Percentiles rank a stretch among this genome's conserved stretches.
These are phyloP conservation scores for Noccaea bulbosa DNA, from an alignment of 345 rosid species.

Conservation along the genomic window DNA sequence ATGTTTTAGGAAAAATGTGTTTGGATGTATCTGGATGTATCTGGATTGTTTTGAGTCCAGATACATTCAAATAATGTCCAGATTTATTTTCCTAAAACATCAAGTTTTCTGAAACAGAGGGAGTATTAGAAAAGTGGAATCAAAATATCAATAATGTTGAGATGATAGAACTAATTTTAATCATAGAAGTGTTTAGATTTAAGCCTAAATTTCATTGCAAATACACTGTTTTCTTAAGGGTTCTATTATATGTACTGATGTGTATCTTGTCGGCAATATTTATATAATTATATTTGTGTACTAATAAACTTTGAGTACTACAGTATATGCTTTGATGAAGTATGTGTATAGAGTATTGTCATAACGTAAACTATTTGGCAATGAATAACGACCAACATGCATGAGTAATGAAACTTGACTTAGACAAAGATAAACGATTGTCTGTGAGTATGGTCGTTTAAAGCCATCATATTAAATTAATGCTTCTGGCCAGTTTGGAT, in stretches of 20 bases:
- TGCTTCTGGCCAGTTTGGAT: slow-evolving; percentile 15
- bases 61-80: too few species aligned
- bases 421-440: slow-evolving; percentile 17
- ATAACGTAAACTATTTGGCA: slow-evolving; percentile 6
- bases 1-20: too few species aligned
- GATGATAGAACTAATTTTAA: too few species aligned
- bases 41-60: too few species aligned
- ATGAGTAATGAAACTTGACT: slow-evolving; percentile 33
- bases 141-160: slow-evolving; percentile 22
- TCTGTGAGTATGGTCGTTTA: slow-evolving; percentile 1
- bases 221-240: too few species aligned
- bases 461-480: slow-evolving; percentile 12
- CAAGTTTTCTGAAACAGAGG: too few species aligned
- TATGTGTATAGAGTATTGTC: slow-evolving; percentile 8
- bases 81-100: too few species aligned
- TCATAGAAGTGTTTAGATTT: too few species aligned
- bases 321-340: too few species aligned
- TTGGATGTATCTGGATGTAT: too few species aligned
- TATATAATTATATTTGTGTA: background rate
- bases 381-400: slow-evolving; percentile 31
- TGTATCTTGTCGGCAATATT: slow-evolving; percentile 11
- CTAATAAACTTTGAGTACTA: too few species aligned
- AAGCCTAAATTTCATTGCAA: too few species aligned
- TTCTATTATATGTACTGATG: background rate
- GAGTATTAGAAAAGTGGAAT: background rate